Conservation (phyloP, 768 basidiomycete genomes). For the Tephrocybe sp. region DNA sequence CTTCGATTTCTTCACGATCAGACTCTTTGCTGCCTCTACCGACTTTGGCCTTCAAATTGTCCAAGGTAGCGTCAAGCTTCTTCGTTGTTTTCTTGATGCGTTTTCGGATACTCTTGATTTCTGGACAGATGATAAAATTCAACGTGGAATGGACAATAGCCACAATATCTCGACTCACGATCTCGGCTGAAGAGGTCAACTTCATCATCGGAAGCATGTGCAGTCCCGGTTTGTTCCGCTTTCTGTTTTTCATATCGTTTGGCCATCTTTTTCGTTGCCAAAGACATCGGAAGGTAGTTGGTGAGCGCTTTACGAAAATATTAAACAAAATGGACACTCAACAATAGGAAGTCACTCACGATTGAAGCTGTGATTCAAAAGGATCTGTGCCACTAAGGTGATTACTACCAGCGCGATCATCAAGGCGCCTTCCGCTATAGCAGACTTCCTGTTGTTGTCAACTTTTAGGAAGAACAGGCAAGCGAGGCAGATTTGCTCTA, state of each 20-base stretch:
- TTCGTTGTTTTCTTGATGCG: conserved; percentile 17
- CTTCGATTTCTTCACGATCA: not conserved
- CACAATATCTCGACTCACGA: conserved; percentile 23
- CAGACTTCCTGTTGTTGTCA: conserved; percentile 23
- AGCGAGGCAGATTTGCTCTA: conserved; percentile 64
- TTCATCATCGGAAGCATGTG: conserved; percentile 22
- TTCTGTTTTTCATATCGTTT: conserved; percentile 38
- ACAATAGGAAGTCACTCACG: conserved; percentile 34
- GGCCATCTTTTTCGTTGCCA: conserved; percentile 58
- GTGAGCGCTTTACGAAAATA: conserved; percentile 50
- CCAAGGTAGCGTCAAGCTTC: conserved; percentile 29
- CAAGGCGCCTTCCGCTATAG: conserved; percentile 41
- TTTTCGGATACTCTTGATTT: conserved; percentile 34
- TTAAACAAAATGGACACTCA: too few species aligned
- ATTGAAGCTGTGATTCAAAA: conserved; percentile 37
- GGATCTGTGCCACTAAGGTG: conserved; percentile 45
- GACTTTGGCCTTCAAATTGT: conserved; percentile 29
- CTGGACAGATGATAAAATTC: conserved; percentile 18
- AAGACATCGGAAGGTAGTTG: conserved; percentile 58
- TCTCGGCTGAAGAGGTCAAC: conserved; percentile 37
- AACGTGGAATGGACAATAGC: not conserved
- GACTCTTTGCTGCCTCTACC: conserved; percentile 18
- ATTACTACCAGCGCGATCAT: conserved; percentile 61
- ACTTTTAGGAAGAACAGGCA: conserved; percentile 68
- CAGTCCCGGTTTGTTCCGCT: conserved; percentile 20